Base-by-base conservation (phyloP, 805 yeast species). In the Starmerella apis region DNA sequence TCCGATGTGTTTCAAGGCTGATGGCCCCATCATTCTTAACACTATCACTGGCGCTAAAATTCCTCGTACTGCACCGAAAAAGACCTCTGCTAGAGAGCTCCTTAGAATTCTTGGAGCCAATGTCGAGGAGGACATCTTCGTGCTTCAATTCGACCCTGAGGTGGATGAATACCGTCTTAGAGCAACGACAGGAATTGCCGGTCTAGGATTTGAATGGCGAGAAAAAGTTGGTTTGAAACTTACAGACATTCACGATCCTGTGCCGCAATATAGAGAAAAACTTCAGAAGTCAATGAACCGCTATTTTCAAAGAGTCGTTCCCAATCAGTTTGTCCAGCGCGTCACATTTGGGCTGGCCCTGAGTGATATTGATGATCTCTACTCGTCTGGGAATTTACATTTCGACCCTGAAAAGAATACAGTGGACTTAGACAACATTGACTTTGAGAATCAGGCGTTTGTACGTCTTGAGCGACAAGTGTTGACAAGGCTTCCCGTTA, bases 191-290 rank as follows among this genome's bases (percentile, higher is more conserved):
- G 73, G 79, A 19, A 77, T 79, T 9, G 81, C 80, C 56, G 86
- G 90, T 1, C 77, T 81, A 1, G 90, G 92, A 1, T 83, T 83
- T 63, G 79, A 79, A 59, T 88, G 90, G 4, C 64, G 71, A 5
- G 65, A 61, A 7, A 74, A 77, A 56, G 71, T 76, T 52, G 69
- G 79, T 58, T 64, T 70, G 55, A 79, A 82, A 4, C 64, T 83
- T 36, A 75, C 83, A 0, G 68, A 63, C 44, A 77, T 83, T 52
- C 94, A 83, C 60, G 73, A 65, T 1, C 88, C 88, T 0, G 92
- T 83, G 2, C 94, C 92, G 0, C 77, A 74, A 53, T 83, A 83
- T 58, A 62, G 68, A 44, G 65, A 73, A 20, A 73, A 77, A 53
- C 67, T 83, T 43, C 73, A 76, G 61, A 59, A 70, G 11, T 75